These are phyloP conservation scores for Paragyromitra xinjiangensis DNA, from an alignment of 495 filamentous ascomycete species.

Conservation along the genomic window DNA sequence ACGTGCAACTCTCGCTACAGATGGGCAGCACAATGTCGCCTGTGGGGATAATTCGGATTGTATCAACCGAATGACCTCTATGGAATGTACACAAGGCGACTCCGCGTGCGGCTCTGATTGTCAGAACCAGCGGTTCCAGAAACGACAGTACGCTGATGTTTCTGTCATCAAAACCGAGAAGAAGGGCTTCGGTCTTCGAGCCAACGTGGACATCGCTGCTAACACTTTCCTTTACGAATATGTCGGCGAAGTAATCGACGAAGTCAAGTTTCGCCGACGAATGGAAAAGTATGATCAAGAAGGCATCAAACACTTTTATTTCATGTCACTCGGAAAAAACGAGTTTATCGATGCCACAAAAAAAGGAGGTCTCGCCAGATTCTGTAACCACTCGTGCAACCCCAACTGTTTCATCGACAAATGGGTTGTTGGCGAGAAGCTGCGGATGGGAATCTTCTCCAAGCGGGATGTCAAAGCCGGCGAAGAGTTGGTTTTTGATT, in stretches of 20 bases:
- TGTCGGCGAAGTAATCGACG: conserved; percentile 97
- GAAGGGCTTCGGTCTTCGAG: conserved; percentile 91
- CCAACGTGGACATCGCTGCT: conserved; percentile 75
- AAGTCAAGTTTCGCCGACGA: conserved; percentile 82
- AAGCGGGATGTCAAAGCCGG: conserved; percentile 83
- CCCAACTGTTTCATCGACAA: conserved; percentile 99
- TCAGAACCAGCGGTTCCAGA: conserved; percentile 95
- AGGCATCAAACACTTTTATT: conserved; percentile 99
- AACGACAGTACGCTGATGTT: conserved; percentile 85
- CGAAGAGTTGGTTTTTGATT: conserved; percentile 99
- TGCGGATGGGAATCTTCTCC: conserved; percentile 99
- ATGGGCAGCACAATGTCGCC: conserved; percentile 76
- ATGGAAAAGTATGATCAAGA: conserved; percentile 93
- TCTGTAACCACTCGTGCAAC: conserved; percentile 99
- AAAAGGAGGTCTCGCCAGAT: conserved; percentile 92
- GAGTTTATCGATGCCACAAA: conserved; percentile 99
- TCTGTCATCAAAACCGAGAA: conserved; percentile 97
- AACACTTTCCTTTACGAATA: conserved; percentile 98
- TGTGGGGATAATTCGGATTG: conserved; percentile 98
- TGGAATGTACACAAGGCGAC: conserved; percentile 85
- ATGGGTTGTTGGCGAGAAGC: conserved; percentile 97
- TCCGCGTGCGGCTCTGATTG: conserved; percentile 88
- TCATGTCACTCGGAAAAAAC: conserved; percentile 96
- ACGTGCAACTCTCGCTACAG: conserved; percentile 63
- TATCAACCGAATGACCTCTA: conserved; percentile 97